Evolutionary conservation across 2,329 filamentous ascomycete species (phyloP).

Genomic region (Claviceps capensis): DNA sequence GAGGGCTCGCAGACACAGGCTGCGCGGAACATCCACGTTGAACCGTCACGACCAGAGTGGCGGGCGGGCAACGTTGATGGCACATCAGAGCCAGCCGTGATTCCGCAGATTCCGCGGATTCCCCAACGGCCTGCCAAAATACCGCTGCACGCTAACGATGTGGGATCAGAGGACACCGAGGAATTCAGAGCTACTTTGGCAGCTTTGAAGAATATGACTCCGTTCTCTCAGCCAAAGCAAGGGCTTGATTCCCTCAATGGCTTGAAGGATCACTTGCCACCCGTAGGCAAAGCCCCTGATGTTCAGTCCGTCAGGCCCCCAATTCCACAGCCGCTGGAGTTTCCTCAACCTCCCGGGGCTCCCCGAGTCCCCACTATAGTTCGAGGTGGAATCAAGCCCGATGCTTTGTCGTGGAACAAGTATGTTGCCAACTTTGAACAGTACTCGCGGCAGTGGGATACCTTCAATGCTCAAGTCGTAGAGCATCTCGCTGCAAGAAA

Average conservation of each 20-base stretch:
- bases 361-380: slow-evolving; percentile 28
- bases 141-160: slow-evolving; percentile 20
- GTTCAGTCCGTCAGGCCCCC: slow-evolving; percentile 24
- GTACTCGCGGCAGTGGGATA: slow-evolving; percentile 37
- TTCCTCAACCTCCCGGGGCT: slow-evolving; percentile 35
- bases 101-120: not conserved
- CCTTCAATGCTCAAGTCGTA: slow-evolving; percentile 38
- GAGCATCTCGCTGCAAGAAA: slow-evolving; percentile 42
- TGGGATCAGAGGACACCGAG: slow-evolving; percentile 42
- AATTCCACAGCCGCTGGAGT: slow-evolving; percentile 23
- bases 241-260: slow-evolving; percentile 42
- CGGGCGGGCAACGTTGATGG: slow-evolving; percentile 32
- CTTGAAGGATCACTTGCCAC: slow-evolving; percentile 42
- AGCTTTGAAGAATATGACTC: slow-evolving; percentile 43
- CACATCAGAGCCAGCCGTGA: slow-evolving; percentile 12
- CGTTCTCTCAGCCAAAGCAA: slow-evolving; percentile 31
- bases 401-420: slow-evolving; percentile 29
- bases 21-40: slow-evolving; percentile 41
- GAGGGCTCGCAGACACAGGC: slow-evolving; percentile 11
- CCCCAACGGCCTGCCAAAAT: slow-evolving; percentile 8
- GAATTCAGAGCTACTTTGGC: slow-evolving; percentile 40
- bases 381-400: slow-evolving; percentile 30
- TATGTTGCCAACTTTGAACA: slow-evolving; percentile 39
- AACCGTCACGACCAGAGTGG: slow-evolving; percentile 47
- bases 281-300: slow-evolving; percentile 36